Percentiles rank a stretch among this genome's conserved stretches.
Evolutionary conservation across 208 protist species (phyloP).

Genomic region (Leishmania major): DNA sequence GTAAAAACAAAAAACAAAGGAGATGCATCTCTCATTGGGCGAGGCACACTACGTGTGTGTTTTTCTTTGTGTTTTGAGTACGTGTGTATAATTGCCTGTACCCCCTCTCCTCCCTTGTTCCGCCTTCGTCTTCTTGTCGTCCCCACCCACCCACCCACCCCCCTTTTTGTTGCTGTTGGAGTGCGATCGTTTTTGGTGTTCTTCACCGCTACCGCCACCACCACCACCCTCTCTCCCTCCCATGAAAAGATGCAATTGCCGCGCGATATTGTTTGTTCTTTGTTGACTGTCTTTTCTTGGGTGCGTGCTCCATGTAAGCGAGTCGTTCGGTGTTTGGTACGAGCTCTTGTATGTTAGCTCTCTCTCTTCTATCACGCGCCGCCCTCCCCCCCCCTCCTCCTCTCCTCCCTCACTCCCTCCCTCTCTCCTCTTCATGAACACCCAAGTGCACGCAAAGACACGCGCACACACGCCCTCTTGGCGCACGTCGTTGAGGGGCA

Average conservation of each 20-base stretch:
- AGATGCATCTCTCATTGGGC: not conserved
- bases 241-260: not conserved
- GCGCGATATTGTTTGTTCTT: not conserved
- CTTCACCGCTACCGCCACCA: not conserved
- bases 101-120: not conserved
- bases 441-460: too few relatives aligned
- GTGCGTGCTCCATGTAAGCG: not conserved
- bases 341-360: not conserved
- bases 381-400: too few relatives aligned
- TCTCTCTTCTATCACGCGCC: not conserved
- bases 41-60: not conserved
- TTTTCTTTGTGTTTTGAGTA: too few relatives aligned
- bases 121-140: too few relatives aligned
- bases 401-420: too few relatives aligned
- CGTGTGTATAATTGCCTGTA: not conserved
- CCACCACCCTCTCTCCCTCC: not conserved
- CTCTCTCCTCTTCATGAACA: not conserved
- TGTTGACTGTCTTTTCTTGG: not conserved
- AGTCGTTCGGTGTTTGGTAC: not conserved
- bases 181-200: not conserved
- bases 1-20: not conserved
- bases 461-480: not conserved
- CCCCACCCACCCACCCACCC: too few relatives aligned
- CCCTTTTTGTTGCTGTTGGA: not conserved
- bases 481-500: not conserved